phyloP scores from a whole-genome alignment of 1,284 basidiomycete genomes.

The Clitocybe nebularis region DNA sequence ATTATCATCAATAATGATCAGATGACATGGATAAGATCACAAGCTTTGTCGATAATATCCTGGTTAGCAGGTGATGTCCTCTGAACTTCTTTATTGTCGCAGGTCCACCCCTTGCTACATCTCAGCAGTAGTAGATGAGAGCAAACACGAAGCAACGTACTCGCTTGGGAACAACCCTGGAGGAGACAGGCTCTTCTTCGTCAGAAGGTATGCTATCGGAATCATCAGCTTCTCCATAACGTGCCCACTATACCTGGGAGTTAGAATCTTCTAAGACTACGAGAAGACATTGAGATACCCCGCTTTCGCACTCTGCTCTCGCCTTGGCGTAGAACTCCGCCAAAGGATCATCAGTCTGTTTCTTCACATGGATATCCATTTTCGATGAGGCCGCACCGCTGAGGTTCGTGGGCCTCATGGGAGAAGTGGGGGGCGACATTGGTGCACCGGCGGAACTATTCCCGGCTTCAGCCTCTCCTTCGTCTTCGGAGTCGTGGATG shows the following conservation, averaged over 20 bases:
- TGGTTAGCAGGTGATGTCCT: constrained; percentile 48
- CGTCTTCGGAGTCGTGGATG: constrained; percentile 18
- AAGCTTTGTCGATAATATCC: constrained; percentile 64
- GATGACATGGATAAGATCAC: constrained; percentile 9
- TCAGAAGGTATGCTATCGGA: constrained; percentile 22
- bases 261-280: constrained; percentile 3
- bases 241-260: constrained; percentile 22
- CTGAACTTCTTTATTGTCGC: constrained; percentile 45
- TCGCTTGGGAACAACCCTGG: constrained; percentile 14
- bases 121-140: neutral
- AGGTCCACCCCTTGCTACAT: constrained; percentile 49
- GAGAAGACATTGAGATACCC: constrained; percentile 29
- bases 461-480: constrained; percentile 2
- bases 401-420: constrained; percentile 1
- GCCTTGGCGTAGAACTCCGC: constrained; percentile 60
- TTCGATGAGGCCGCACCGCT: constrained; percentile 4
- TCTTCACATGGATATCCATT: constrained; percentile 1
- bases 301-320: constrained; percentile 39
- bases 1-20: neutral
- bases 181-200: constrained; percentile 17
- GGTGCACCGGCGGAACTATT: constrained; percentile 6
- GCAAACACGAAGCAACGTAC: constrained; percentile 6
- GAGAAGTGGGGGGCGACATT: constrained; percentile 13
- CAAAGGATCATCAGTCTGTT: constrained; percentile 46
- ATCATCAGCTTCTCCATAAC: constrained; percentile 21